Evolutionary conservation across 1,139 yeast genomes (phyloP).

Genomic region (Candida anutae): DNA sequence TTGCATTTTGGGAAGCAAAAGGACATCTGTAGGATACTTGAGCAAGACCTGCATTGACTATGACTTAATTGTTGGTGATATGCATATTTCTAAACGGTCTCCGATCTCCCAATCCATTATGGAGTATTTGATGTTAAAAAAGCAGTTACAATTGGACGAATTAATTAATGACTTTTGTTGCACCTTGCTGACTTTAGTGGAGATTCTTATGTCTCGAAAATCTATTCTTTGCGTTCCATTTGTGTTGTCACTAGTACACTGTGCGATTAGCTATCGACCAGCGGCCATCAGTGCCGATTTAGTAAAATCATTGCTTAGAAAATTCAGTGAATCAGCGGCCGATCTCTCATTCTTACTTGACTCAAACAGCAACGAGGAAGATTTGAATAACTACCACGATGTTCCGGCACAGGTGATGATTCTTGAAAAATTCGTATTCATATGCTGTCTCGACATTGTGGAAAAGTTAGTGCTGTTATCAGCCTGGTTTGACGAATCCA

Average conservation of each 20-base stretch:
- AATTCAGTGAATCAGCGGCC: constrained; percentile 13
- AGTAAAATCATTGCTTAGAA: constrained; percentile 12
- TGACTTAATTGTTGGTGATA: constrained; percentile 21
- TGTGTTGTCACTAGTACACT: constrained; percentile 44
- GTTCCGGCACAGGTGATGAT: constrained; percentile 34
- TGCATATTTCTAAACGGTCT: constrained; percentile 20
- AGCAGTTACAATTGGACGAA: constrained; percentile 37
- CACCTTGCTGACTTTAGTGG: constrained; percentile 28
- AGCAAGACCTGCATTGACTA: constrained; percentile 36
- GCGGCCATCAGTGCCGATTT: constrained; percentile 40
- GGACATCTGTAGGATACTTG: constrained; percentile 43
- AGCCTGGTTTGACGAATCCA: constrained; percentile 15
- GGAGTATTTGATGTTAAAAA: constrained; percentile 33
- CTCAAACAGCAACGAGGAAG: constrained; percentile 24
- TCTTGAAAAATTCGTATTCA: constrained; percentile 41
- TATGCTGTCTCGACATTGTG: constrained; percentile 47
- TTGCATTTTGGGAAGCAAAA: constrained; percentile 41
- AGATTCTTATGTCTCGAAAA: constrained; percentile 15
- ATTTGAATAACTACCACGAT: constrained; percentile 25
- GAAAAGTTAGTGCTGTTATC: constrained; percentile 30
- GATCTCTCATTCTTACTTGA: constrained; percentile 19
- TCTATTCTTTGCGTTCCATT: constrained; percentile 43
- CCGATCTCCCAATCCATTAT: constrained; percentile 26
- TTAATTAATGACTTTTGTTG: constrained; percentile 33
- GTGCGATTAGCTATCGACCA: constrained; percentile 47